Percentiles rank a stretch among this genome's conserved stretches.
phyloP scores from a whole-genome alignment of 1,139 yeast genomes.

The Taphrina communis region DNA sequence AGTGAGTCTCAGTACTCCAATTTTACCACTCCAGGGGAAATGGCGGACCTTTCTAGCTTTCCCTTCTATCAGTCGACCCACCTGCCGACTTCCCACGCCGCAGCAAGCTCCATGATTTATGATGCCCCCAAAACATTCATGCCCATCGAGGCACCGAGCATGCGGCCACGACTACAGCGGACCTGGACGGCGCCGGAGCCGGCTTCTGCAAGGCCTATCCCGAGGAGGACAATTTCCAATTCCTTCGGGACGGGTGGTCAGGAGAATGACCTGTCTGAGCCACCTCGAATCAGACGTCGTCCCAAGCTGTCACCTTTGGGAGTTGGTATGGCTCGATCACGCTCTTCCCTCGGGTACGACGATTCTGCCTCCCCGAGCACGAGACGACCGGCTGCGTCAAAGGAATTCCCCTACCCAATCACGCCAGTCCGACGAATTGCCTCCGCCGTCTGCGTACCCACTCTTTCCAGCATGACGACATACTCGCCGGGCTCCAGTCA shows the following conservation, averaged over 20 bases:
- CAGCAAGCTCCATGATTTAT: conserved; percentile 5
- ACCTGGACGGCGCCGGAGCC: conserved; percentile 18
- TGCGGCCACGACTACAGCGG: conserved; percentile 15
- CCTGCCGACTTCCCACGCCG: conserved; percentile 15
- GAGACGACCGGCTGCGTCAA: conserved; percentile 11
- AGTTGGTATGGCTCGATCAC: conserved; percentile 15
- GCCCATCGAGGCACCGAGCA: conserved; percentile 1
- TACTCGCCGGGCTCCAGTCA: conserved; percentile 10
- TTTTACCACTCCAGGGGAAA: conserved; percentile 9
- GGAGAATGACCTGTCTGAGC: conserved; percentile 2
- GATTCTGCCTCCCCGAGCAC: neutral
- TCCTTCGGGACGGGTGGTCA: neutral
- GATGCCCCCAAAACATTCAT: neutral
- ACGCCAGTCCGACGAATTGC: conserved; percentile 26
- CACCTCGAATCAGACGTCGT: conserved; percentile 13
- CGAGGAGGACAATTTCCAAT: conserved; percentile 8
- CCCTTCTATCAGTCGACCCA: conserved; percentile 6
- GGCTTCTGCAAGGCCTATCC: conserved; percentile 2
- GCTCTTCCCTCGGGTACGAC: conserved; percentile 27
- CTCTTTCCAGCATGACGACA: conserved; percentile 7
- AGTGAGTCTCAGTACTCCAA: conserved; percentile 26
- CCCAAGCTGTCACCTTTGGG: conserved; percentile 21
- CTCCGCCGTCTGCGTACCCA: conserved; percentile 20
- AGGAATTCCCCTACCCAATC: conserved; percentile 28
- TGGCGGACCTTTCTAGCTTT: neutral